Evolutionary conservation across 176 grass and related monocot genomes (phyloP).

Genomic region (Ensete ventricosum): DNA sequence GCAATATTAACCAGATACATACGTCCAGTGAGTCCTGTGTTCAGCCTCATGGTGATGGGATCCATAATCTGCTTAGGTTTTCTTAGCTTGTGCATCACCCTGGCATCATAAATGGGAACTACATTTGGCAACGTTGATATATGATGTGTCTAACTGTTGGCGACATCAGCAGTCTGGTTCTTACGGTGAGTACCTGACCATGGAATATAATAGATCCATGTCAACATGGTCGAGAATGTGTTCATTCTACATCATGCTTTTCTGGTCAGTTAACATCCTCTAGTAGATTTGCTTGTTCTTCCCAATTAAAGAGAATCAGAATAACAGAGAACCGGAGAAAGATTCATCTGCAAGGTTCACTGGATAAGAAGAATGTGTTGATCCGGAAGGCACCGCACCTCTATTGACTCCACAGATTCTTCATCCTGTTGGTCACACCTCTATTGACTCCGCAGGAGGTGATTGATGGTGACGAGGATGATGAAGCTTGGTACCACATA

Average conservation of each 20-base stretch:
- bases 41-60: background rate
- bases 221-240: background rate
- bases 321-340: background rate
- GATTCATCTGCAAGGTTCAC: background rate
- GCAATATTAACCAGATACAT: background rate
- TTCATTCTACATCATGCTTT: background rate
- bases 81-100: background rate
- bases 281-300: background rate
- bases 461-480: too few relatives aligned
- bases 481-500: too few relatives aligned
- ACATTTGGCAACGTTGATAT: background rate
- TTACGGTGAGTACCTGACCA: background rate
- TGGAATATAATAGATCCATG: background rate
- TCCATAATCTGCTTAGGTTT: background rate
- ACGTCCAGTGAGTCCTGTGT: too few relatives aligned
- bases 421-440: background rate
- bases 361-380: background rate
- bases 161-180: background rate
- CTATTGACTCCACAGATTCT: background rate
- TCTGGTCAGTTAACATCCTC: background rate
- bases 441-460: too few relatives aligned
- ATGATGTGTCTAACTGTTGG: background rate
- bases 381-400: background rate
- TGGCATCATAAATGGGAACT: background rate
- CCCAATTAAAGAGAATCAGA: background rate